These are phyloP conservation scores for Penstemon barbatus DNA, from an alignment of 257 asterid species.

Conservation along the genomic window DNA sequence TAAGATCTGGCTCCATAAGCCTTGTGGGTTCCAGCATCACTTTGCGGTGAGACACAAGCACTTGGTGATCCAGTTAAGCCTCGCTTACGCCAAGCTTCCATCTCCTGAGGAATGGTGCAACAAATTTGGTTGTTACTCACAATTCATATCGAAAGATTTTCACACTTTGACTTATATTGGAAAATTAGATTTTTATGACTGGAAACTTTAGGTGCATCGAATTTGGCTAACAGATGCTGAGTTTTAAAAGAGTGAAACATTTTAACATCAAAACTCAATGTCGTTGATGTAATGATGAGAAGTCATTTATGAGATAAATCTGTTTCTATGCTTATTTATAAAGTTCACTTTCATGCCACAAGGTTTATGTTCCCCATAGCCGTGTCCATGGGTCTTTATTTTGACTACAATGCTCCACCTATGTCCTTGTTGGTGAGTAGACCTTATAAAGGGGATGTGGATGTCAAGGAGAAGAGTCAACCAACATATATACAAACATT, in stretches of 20 bases:
- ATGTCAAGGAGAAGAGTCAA: slow-evolving; percentile 3
- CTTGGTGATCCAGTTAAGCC: slow-evolving; percentile 76
- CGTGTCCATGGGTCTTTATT: slow-evolving; percentile 6
- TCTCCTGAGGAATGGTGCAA: slow-evolving; percentile 59
- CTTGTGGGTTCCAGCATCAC: slow-evolving; percentile 57
- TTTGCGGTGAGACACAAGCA: slow-evolving; percentile 76
- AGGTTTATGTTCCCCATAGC: slow-evolving; percentile 8
- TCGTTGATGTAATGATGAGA: slow-evolving; percentile 1
- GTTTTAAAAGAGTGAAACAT: not conserved
- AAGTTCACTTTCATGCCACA: slow-evolving; percentile 1
- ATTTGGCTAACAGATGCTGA: not conserved
- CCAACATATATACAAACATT: slow-evolving; percentile 2
- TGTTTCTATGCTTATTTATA: not conserved
- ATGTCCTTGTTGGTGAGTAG: slow-evolving; percentile 4
- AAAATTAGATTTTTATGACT: not conserved
- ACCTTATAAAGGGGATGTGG: slow-evolving; percentile 2
- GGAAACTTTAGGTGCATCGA: slow-evolving; percentile 4
- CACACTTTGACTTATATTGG: not conserved
- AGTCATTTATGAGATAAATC: slow-evolving; percentile 9
- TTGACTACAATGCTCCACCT: slow-evolving; percentile 18
- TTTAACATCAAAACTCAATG: slow-evolving; percentile 1
- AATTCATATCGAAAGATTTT: slow-evolving; percentile 18
- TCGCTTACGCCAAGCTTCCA: slow-evolving; percentile 83
- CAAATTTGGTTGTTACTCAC: slow-evolving; percentile 24
- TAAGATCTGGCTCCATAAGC: slow-evolving; percentile 73